Percentiles rank a stretch among this genome's conserved stretches.
Evolutionary conservation across 1,139 yeast species (phyloP).

Genomic region (Yamadazyma diddensiae): DNA sequence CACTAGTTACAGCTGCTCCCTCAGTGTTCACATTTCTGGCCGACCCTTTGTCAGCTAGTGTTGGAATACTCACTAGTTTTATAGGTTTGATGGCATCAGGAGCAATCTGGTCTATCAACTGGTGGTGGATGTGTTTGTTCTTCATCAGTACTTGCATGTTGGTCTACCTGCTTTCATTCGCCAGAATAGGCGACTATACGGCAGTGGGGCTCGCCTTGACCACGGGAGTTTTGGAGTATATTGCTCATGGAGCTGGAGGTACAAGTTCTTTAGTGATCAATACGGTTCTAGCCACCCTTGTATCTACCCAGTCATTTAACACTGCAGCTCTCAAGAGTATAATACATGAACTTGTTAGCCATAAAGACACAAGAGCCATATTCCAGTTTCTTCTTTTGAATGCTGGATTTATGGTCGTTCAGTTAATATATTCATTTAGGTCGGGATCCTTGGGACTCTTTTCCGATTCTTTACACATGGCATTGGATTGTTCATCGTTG

Average conservation of each 20-base stretch:
- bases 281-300: neutral
- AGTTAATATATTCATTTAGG: conserved; percentile 83
- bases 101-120: too few relatives aligned
- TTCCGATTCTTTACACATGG: conserved; percentile 95
- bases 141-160: too few relatives aligned
- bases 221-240: neutral
- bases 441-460: conserved; percentile 88
- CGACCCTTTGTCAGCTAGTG: too few relatives aligned
- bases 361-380: conserved; percentile 82
- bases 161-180: too few relatives aligned
- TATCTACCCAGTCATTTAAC: neutral
- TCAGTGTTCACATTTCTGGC: too few relatives aligned
- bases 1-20: too few relatives aligned
- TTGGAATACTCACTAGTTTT: too few relatives aligned
- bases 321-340: neutral
- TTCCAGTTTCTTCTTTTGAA: conserved; percentile 83
- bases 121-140: too few relatives aligned
- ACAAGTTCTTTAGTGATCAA: neutral
- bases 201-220: neutral
- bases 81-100: too few relatives aligned
- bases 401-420: conserved; percentile 91
- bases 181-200: neutral
- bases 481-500: conserved; percentile 86
- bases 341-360: conserved; percentile 17
- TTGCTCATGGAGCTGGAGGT: neutral